Base-by-base conservation (phyloP, 345 rosid genomes). In the Rubroshorea leprosula region DNA sequence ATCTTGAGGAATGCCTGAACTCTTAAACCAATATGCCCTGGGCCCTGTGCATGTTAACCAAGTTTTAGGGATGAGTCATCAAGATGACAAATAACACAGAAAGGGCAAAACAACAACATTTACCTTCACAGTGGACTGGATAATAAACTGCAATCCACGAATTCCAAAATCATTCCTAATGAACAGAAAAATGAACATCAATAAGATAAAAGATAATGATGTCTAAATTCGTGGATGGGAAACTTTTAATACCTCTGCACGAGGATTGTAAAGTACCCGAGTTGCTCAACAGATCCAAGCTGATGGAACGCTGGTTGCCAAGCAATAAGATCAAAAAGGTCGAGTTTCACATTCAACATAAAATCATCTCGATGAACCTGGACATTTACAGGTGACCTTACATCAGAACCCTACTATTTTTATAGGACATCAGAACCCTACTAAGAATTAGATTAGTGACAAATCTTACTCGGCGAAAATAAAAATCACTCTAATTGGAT, bases 241-340 rank as follows among this genome's bases (percentile, higher is more conserved):
- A 15, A 1, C 48, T 47, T n/a, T 46, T 15, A 35, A 21, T 60
- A 92, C 98, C 98, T 88, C 69, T 69, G 84, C 67, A 67, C 57
- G 35, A 92, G 95, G 22, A 60, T 80, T 18, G 95, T 84, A 52
- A 89, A 81, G 70, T 92, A 92, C 43, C 98, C 96, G 63, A 92
- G 96, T 67, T 89, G 96, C 78, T 92, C 95, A 11, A 92, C 87
- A 15, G 95, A 77, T 76, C 98, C 77, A 73, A 92, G 98, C 81
- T 92, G 98, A 76, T 92, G 95, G 80, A 86, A 86, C 61, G 96
- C 84, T 25, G 93, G 78, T 74, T n/a, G n/a, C n/a, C n/a, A n/a
- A n/a, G n/a, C n/a, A n/a, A n/a, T n/a, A n/a, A n/a, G n/a, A n/a
- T n/a, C 79, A 67, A 92, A 73, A 54, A 86, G 90, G 77, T 89